Percentiles rank a stretch among this genome's conserved stretches.
phyloP scores from a whole-genome alignment of 1,284 basidiomycete genomes.

The Sanguinoderma infundibulare region DNA sequence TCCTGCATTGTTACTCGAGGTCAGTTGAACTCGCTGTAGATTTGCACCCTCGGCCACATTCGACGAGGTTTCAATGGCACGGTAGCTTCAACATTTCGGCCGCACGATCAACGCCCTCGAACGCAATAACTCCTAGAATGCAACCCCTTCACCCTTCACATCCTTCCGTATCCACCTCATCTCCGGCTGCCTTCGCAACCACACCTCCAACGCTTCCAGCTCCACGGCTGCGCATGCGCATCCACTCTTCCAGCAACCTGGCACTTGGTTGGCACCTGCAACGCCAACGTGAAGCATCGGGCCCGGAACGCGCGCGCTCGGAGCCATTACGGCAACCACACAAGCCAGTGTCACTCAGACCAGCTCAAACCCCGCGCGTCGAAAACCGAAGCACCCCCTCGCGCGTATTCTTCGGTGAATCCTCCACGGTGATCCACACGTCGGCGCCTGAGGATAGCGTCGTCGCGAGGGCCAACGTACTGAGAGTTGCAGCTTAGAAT shows the following conservation, averaged over 20 bases:
- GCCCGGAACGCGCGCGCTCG: constrained; percentile 19
- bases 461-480: not conserved
- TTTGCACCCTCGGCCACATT: not conserved
- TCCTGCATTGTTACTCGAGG: not conserved
- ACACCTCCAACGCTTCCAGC: not conserved
- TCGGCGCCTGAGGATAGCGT: constrained; percentile 1
- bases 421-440: constrained; percentile 12
- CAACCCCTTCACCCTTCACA: not conserved
- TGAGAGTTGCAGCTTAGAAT: not conserved
- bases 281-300: not conserved
- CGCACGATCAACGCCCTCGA: not conserved
- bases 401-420: constrained; percentile 25
- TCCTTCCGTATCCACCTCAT: not conserved
- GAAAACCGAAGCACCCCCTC: constrained; percentile 1
- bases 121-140: not conserved
- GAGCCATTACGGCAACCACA: constrained; percentile 25
- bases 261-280: not conserved
- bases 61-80: not conserved
- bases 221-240: not conserved
- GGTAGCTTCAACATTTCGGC: not conserved
- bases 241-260: not conserved
- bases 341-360: not conserved
- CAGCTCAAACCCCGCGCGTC: not conserved
- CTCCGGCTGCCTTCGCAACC: not conserved
- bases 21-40: not conserved